Evolutionary conservation across 352 stramenopile genomes (phyloP).

Genomic region (Paralagenidium karlingii): DNA sequence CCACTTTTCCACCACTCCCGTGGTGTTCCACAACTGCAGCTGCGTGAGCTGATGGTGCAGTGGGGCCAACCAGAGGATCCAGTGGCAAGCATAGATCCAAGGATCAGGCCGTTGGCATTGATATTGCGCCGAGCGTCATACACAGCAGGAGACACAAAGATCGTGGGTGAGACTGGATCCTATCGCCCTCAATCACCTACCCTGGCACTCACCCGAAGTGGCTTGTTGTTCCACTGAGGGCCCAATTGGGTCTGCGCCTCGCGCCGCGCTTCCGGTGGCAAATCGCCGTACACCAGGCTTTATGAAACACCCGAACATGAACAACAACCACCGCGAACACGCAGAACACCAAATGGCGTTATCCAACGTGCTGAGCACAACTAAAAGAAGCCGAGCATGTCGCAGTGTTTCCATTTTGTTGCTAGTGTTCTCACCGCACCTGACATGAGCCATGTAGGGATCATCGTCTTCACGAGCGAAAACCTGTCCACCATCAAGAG

Average conservation of each 20-base stretch:
- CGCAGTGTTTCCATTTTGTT: neutral
- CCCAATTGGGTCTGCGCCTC: constrained; percentile 21
- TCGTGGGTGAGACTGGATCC: neutral
- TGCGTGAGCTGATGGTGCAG: constrained; percentile 13
- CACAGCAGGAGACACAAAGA: neutral
- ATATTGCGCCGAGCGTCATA: neutral
- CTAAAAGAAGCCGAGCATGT: neutral
- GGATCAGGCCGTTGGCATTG: neutral
- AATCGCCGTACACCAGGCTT: constrained; percentile 49
- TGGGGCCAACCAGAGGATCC: neutral
- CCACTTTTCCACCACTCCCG: constrained; percentile 23
- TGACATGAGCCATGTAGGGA: constrained; percentile 49
- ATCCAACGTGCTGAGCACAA: neutral
- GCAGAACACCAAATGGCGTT: no score
- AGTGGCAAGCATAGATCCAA: neutral
- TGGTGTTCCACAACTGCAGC: constrained; percentile 45
- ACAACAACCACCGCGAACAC: no score
- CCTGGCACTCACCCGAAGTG: constrained; percentile 14
- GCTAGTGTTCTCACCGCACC: constrained; percentile 12
- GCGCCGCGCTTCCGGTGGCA: constrained; percentile 13
- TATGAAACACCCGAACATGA: no score
- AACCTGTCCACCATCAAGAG: constrained; percentile 15
- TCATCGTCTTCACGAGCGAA: constrained; percentile 22
- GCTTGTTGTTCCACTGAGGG: constrained; percentile 13
- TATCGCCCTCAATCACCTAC: neutral